Percentiles rank a stretch among this genome's conserved stretches.
Evolutionary conservation across 169 alveolate species (phyloP).

Genomic region (Plasmodium sp.): DNA sequence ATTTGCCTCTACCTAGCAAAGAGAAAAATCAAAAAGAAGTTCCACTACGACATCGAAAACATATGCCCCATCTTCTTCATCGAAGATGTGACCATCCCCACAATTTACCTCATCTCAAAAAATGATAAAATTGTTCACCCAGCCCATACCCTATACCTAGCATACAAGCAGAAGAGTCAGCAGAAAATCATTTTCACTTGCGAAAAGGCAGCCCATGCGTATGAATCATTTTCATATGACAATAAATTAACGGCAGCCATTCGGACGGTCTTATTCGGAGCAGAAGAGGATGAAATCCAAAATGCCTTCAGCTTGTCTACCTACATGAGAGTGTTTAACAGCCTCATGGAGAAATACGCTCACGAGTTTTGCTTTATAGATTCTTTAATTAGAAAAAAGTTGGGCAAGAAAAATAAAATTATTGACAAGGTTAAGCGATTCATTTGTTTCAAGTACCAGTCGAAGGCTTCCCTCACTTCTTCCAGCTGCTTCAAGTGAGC

Average conservation of each 20-base stretch:
- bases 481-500: conserved; percentile 33
- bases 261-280: conserved; percentile 15
- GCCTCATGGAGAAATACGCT: conserved; percentile 20
- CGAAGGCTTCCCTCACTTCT: conserved; percentile 24
- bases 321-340: conserved; percentile 24
- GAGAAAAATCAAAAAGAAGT: conserved; percentile 28
- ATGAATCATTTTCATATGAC: conserved; percentile 37
- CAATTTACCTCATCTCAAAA: conserved; percentile 43
- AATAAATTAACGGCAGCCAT: conserved; percentile 58
- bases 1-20: conserved; percentile 55
- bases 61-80: conserved; percentile 65
- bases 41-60: conserved; percentile 65
- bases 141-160: conserved; percentile 59
- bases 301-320: conserved; percentile 11
- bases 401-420: conserved; percentile 17
- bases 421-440: conserved; percentile 30
- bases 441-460: conserved; percentile 20
- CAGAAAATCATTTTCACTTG: conserved; percentile 32
- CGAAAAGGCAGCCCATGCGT: conserved; percentile 44
- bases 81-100: conserved; percentile 56
- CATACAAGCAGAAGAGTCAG: conserved; percentile 43
- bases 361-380: conserved; percentile 50
- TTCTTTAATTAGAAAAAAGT: conserved; percentile 24
- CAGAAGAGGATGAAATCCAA: background rate
- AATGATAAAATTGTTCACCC: conserved; percentile 63